Evolutionary conservation across 1,139 yeast genomes (phyloP).

Genomic region (Diutina neorugosa): DNA sequence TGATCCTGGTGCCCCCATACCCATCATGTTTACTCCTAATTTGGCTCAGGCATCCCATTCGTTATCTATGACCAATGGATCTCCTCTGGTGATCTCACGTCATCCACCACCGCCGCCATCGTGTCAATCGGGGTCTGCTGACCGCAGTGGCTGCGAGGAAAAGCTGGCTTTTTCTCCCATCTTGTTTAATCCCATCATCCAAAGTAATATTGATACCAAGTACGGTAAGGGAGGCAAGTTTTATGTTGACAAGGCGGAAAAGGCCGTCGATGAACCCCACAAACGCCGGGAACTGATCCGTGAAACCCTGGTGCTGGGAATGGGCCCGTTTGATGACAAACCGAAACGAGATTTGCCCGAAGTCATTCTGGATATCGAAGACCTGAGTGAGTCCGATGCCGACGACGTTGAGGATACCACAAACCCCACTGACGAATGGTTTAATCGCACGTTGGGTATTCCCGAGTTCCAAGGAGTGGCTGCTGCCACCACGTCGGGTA

Average conservation of each 20-base stretch:
- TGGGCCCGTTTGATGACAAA: not conserved
- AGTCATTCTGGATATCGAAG: not conserved
- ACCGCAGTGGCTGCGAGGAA: not conserved
- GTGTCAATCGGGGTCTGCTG: not conserved
- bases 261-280: conserved; percentile 15
- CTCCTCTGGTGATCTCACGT: not conserved
- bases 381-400: conserved; percentile 3
- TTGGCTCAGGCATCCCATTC: conserved; percentile 14
- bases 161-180: conserved; percentile 54
- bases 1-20: conserved; percentile 78
- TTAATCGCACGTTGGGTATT: not conserved
- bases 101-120: conserved; percentile 21
- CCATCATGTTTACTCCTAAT: conserved; percentile 48
- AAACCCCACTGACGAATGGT: not conserved
- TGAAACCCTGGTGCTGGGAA: conserved; percentile 4
- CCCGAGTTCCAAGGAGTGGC: not conserved
- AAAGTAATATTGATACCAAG: conserved; percentile 65
- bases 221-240: conserved; percentile 82
- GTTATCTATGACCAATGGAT: conserved; percentile 4
- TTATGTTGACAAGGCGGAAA: conserved; percentile 32
- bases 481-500: not conserved
- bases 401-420: not conserved
- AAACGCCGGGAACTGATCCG: conserved; percentile 13
- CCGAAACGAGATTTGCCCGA: not conserved
- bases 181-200: conserved; percentile 66